Percentiles rank a stretch among this genome's conserved stretches.
phyloP scores from a whole-genome alignment of 164 flowering plant genomes.

The Umbellularia californica region DNA sequence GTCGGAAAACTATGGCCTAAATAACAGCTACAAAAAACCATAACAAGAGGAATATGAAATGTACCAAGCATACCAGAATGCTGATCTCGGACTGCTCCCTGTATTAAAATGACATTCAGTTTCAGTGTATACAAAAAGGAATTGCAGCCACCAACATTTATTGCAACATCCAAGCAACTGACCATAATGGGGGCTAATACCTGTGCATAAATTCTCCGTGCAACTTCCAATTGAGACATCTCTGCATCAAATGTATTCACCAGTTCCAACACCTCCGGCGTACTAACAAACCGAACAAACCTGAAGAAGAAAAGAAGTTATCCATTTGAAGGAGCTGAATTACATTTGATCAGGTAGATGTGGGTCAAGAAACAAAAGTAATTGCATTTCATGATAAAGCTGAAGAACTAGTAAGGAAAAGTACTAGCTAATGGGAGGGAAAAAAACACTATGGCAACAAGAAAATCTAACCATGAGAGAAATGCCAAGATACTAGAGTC shows the following conservation, averaged over 20 bases:
- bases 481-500: background rate
- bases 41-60: slow-evolving; percentile 8
- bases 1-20: too few species aligned
- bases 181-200: slow-evolving; percentile 27
- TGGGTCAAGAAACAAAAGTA: too few species aligned
- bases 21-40: background rate
- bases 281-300: slow-evolving; percentile 93
- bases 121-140: slow-evolving; percentile 17
- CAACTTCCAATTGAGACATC: slow-evolving; percentile 93
- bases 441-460: background rate
- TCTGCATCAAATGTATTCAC: slow-evolving; percentile 84
- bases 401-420: background rate
- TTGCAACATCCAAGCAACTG: background rate
- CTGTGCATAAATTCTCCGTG: slow-evolving; percentile 82
- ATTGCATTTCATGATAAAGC: background rate
- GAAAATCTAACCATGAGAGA: background rate
- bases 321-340: too few species aligned
- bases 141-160: background rate
- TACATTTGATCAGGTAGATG: too few species aligned
- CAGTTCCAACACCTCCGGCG: slow-evolving; percentile 84
- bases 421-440: too few species aligned
- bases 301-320: slow-evolving; percentile 25
- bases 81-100: slow-evolving; percentile 82
- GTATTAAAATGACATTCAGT: slow-evolving; percentile 20
- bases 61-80: slow-evolving; percentile 42